These are phyloP conservation scores for Aspergillus diversus DNA, from an alignment of 495 filamentous ascomycete species.

Conservation along the genomic window DNA sequence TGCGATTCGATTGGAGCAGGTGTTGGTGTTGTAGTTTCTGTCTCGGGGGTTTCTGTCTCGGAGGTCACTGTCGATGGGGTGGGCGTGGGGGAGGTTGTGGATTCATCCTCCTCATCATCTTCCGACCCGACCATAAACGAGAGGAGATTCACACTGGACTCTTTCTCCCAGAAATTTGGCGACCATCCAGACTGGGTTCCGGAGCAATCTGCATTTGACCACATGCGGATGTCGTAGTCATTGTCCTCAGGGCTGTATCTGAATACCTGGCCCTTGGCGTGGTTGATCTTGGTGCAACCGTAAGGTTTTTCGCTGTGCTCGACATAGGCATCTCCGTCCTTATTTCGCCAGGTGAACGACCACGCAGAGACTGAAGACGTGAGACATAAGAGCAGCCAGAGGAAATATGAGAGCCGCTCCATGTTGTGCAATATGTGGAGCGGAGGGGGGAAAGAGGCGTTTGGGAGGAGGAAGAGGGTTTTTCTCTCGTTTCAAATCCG, in stretches of 20 bases:
- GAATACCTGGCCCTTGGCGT: constrained; percentile 5
- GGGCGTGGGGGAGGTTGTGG: neutral
- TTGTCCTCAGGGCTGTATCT: constrained; percentile 3
- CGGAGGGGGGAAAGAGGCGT: neutral
- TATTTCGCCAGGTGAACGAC: constrained; percentile 8
- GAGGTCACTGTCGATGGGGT: neutral
- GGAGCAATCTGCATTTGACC: constrained; percentile 1
- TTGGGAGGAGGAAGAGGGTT: neutral
- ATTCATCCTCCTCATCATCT: neutral
- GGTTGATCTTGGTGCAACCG: constrained; percentile 3
- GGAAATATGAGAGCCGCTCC: neutral
- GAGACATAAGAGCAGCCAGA: neutral
- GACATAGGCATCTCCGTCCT: constrained; percentile 3
- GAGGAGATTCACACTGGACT: neutral
- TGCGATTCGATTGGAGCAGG: neutral
- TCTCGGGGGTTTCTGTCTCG: neutral
- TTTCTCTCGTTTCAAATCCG: neutral
- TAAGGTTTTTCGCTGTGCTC: neutral
- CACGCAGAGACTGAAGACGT: constrained; percentile 6
- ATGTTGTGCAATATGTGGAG: neutral
- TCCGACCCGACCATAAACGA: constrained; percentile 3
- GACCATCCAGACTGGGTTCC: neutral
- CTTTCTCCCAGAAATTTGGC: neutral
- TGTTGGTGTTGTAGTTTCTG: neutral
- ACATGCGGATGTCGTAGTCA: neutral